Base-by-base conservation (phyloP, 2,329 filamentous ascomycete genomes). In the Aureobasidium melanogenum region DNA sequence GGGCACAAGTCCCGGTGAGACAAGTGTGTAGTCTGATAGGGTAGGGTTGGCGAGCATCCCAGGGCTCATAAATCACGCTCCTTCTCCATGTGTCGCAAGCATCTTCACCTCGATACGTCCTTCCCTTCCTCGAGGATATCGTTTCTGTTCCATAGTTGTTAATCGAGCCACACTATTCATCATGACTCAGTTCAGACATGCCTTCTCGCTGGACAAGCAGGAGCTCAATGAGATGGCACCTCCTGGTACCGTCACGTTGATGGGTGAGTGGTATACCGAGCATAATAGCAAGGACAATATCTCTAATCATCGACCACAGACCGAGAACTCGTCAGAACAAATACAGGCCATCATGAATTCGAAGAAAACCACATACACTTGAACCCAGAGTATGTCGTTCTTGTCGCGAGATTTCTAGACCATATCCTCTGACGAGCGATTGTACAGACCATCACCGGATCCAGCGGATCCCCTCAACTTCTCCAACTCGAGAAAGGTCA, bases 401-500 rank as follows among this genome's bases (percentile, higher is more conserved):
- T n/a, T 5, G 6, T 17, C 2, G 32, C 28, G 17, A 32, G 14
- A 1, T 10, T 7, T 6, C 14, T 9, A 14, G n/a, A 34, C 14
- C 12, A 4, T 9, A 15, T 2, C 24, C n/a, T n/a, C 52, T 56
- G 52, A 56, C 39, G 17, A 44, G 8, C n/a, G 3, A 12, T 17
- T 12, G 17, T 44, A 32, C 6, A 70, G 69, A 32, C 75, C 75
- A 1, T 74, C 74, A 4, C 65, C 67, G 9, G 74, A 74, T 63
- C 71, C 73, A 10, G 70, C 71, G 1, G 75, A 77, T 55, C 75
- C 75, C 2, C 64, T 77, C 26, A 77, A 77, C 46, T 74, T 75
- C 65, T 66, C 71, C 7, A 62, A 62, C 63, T 72, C 69, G 68
- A 70, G 72, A 3, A 76, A 76, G 64, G 59, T 67, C 14, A 66